Evolutionary conservation across 2,329 filamentous ascomycete genomes (phyloP), one percentile per base, ranked within the genome.

Genomic region (Coniella vitis): DNA sequence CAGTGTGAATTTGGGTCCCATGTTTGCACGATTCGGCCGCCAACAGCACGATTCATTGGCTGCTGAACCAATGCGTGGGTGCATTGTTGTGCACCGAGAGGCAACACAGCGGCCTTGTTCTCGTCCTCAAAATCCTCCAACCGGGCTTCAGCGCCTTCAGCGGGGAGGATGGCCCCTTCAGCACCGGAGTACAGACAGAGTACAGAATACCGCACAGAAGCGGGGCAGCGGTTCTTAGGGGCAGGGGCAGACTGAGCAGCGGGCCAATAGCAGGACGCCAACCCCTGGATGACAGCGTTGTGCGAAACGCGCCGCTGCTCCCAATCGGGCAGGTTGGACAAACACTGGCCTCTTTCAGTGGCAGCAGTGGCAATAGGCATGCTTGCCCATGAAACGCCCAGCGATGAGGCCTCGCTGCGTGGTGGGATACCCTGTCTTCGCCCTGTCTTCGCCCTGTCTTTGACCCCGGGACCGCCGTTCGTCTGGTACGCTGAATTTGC

Each of bases 1-100:
- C n/a, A 31, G 22, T 31, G n/a, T 12, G n/a, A 16, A 29, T 41
- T 41, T 31, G 12, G 14, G 3, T 8, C 14, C 38, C 21, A 25
- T 41, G 38, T 4, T 25, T 34, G 25, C 20, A 20, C 19, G 19
- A 17, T 7, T 17, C 16, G 2, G 40, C 19, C 29, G 31, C 40
- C 40, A 42, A 20, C 40, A 32, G 40, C 40, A 42, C 32, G 13
- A 42, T 42, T 25, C 40, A 34, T 42, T 34, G 40, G 40, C 16
- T 29, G 25, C 25, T n/a, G n/a, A n/a, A n/a, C n/a, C n/a, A n/a
- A n/a, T n/a, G n/a, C n/a, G n/a, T n/a, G n/a, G n/a, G n/a, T n/a
- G n/a, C n/a, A n/a, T n/a, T n/a, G n/a, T n/a, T n/a, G n/a, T n/a
- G n/a, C n/a, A n/a, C n/a, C n/a, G n/a, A n/a, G n/a, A n/a, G n/a